A percentile compares a stretch with the other conserved stretches of the same genome.
phyloP scores from a whole-genome alignment of 2,329 filamentous ascomycete genomes.

The Colletotrichum somersetense region DNA sequence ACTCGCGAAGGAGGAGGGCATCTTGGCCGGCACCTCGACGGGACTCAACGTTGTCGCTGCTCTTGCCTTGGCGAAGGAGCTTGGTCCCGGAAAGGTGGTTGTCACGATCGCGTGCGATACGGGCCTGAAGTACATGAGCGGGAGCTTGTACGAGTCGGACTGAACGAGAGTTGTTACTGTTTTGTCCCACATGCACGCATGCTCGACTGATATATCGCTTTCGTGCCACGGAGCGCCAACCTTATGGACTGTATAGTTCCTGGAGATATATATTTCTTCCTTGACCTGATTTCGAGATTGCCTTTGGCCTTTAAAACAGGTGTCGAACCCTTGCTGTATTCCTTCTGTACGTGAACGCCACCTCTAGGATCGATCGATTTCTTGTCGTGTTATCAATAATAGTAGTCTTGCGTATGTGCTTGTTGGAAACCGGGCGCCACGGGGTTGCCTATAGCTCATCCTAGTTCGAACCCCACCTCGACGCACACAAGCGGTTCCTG shows the following conservation, averaged over 20 bases:
- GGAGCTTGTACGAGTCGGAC: slow-evolving; percentile 8
- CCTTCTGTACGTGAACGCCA: too few relatives aligned
- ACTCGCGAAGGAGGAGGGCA: slow-evolving; percentile 31
- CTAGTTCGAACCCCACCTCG: not conserved
- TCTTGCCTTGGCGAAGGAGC: slow-evolving; percentile 25
- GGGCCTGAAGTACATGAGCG: slow-evolving; percentile 26
- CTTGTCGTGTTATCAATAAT: not conserved
- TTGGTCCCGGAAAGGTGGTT: slow-evolving; percentile 25
- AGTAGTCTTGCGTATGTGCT: not conserved
- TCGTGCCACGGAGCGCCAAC: too few relatives aligned
- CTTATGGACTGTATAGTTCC: not conserved
- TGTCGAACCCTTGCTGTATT: not conserved
- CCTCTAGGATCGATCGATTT: not conserved
- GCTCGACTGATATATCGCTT: too few relatives aligned
- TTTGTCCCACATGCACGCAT: not conserved
- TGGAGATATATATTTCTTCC: too few relatives aligned
- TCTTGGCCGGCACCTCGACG: slow-evolving; percentile 26
- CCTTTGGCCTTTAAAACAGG: too few relatives aligned
- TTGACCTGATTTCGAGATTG: too few relatives aligned
- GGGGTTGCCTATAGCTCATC: not conserved
- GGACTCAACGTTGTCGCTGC: slow-evolving; percentile 17
- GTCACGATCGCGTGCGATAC: slow-evolving; percentile 39
- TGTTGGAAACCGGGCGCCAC: not conserved
- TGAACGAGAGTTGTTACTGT: not conserved
- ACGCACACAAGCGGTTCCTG: not conserved